Base-by-base conservation (phyloP, 2,329 filamentous ascomycete species). In the Drechslerella dactyloides region DNA sequence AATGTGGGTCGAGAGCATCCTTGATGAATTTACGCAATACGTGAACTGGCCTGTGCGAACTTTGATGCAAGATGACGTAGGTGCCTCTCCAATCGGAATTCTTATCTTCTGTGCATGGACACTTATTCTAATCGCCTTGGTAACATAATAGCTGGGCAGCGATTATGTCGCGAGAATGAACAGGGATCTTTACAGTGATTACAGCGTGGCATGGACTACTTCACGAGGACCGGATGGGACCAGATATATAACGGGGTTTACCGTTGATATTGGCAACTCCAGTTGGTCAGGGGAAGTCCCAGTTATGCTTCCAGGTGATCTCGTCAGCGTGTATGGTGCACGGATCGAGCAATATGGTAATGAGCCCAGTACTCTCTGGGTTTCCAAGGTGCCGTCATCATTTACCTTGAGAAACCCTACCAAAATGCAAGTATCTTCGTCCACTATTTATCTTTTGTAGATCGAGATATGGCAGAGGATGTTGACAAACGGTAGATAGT, bases 11-110 rank as follows among this genome's bases (percentile, higher is more conserved):
- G 78, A 78, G 50, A 78, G 75, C 7, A 73, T 78, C 11, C 69
- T 76, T 6, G 73, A 76, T 33, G 77, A 79, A 65, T 68, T 78
- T 64, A 69, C 73, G 3, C 82, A 85, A 56, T 80, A 86, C 74
- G 82, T 80, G 37, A 77, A 80, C 37, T 86, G 84, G 84, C 84
- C 84, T 0, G 78, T 87, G 33, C 80, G 83, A 23, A 83, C 83
- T 1, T 78, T 84, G 70, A 86, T 84, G 70, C 85, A 86, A 61
- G 82, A 85, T 69, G 83, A 86, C 76, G 80, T 84, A 48, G 56
- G 66, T 46, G 19, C 11, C 13, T 2, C 1, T 10, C 11, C 48
- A 19, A 19, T 15, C 2, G 6, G 2, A n/a, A 23, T 24, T 17
- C 23, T 1, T 35, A 2, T 50, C 10, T 13, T 11, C 11, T n/a